Conservation (phyloP, 2,329 filamentous ascomycete genomes). For the Cladosporium phlei region DNA sequence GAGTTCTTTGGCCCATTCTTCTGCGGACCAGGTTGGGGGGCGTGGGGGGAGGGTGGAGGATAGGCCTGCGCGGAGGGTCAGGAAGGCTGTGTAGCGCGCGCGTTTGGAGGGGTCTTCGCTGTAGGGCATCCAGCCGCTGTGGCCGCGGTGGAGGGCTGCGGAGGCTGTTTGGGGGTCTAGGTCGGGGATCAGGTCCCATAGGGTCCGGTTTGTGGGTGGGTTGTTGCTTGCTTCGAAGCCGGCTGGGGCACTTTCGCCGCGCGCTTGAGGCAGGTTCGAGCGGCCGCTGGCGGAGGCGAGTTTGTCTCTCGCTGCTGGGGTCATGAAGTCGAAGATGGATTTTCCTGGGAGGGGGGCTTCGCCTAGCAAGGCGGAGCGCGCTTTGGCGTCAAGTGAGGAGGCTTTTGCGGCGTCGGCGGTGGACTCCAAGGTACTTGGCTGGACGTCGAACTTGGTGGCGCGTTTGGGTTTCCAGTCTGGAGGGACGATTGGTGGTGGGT, state of each 20-base stretch:
- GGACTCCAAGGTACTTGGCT: slow-evolving; percentile 51
- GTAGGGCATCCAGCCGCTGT: slow-evolving; percentile 73
- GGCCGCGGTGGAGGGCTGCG: slow-evolving; percentile 44
- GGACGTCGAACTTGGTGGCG: slow-evolving; percentile 30
- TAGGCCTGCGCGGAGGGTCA: slow-evolving; percentile 69
- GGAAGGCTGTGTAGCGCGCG: slow-evolving; percentile 72
- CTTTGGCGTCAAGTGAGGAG: slow-evolving; percentile 68
- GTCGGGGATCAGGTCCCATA: slow-evolving; percentile 45
- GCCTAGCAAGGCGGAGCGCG: slow-evolving; percentile 73
- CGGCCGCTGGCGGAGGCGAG: slow-evolving; percentile 73
- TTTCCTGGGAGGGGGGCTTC: slow-evolving; percentile 80
- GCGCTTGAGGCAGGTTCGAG: slow-evolving; percentile 68
- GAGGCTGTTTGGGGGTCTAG: slow-evolving; percentile 40
- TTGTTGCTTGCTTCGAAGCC: slow-evolving; percentile 52
- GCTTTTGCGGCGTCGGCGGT: slow-evolving; percentile 72
- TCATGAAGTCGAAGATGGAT: slow-evolving; percentile 92
- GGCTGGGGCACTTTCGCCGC: slow-evolving; percentile 65
- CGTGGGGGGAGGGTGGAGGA: slow-evolving; percentile 55
- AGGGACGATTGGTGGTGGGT: slow-evolving; percentile 64
- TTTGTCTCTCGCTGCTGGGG: slow-evolving; percentile 68
- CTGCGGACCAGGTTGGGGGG: slow-evolving; percentile 48
- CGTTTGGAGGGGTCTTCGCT: slow-evolving; percentile 75
- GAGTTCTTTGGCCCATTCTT: slow-evolving; percentile 78
- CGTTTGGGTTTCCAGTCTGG: slow-evolving; percentile 67
- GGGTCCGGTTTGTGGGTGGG: slow-evolving; percentile 57